Conservation (phyloP, 2,329 filamentous ascomycete genomes). For the Emmonsiellopsis sp. region DNA sequence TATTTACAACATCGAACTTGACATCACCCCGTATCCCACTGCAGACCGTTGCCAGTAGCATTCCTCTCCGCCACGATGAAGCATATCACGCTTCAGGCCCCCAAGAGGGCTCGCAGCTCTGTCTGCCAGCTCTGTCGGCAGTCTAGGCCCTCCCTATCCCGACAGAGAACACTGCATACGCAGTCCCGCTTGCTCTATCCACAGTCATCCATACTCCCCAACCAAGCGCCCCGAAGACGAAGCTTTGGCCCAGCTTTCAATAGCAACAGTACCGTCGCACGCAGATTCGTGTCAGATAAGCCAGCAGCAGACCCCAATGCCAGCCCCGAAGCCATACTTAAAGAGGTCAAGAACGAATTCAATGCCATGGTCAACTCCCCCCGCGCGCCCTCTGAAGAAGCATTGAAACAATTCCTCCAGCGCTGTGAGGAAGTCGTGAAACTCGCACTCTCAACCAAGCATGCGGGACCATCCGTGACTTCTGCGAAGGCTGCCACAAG, state of each 20-base stretch:
- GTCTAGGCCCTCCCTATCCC: slow-evolving; percentile 15
- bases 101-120: slow-evolving; percentile 17
- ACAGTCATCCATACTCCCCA: neutral
- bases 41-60: neutral
- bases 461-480: slow-evolving; percentile 9
- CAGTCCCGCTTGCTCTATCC: neutral
- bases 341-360: slow-evolving; percentile 16
- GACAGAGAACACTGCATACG: neutral
- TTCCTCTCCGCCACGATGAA: slow-evolving; percentile 20
- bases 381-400: slow-evolving; percentile 25
- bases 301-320: neutral
- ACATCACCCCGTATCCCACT: neutral
- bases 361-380: slow-evolving; percentile 20
- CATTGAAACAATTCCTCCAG: slow-evolving; percentile 24
- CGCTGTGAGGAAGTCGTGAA: slow-evolving; percentile 26
- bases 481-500: slow-evolving; percentile 9
- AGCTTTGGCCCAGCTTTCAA: neutral
- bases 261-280: neutral
- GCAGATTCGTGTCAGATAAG: neutral
- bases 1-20: neutral
- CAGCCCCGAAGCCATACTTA: slow-evolving; percentile 19
- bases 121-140: slow-evolving; percentile 32
- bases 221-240: neutral
- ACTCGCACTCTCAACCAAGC: slow-evolving; percentile 19
- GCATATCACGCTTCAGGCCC: slow-evolving; percentile 22